Conservation (phyloP, 768 basidiomycete species). For the Panaeolus cyanescens region DNA sequence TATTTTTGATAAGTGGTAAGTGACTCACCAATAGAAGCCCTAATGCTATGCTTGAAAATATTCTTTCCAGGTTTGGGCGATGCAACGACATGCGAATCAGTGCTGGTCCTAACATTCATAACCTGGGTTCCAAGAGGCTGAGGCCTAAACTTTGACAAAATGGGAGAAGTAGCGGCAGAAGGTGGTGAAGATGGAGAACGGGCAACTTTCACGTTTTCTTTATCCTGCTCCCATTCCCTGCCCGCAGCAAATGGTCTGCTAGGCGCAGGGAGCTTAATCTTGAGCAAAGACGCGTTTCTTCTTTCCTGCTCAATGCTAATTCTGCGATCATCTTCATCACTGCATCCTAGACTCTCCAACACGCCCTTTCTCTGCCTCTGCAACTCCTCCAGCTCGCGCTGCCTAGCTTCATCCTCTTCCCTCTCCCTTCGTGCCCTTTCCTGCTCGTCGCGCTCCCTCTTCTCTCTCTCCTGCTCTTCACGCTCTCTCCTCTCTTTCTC, state of each 20-base stretch:
- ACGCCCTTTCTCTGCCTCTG: slow-evolving; percentile 4
- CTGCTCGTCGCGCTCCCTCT: slow-evolving; percentile 1
- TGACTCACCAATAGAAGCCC: slow-evolving; percentile 68
- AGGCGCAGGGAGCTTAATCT: slow-evolving; percentile 17
- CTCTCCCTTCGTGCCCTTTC: slow-evolving; percentile 9
- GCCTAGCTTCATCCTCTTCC: slow-evolving; percentile 10
- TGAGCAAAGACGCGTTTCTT: slow-evolving; percentile 16
- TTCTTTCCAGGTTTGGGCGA: slow-evolving; percentile 19
- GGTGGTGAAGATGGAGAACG: slow-evolving; percentile 2
- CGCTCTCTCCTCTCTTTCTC: slow-evolving; percentile 26
- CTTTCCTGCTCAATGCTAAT: slow-evolving; percentile 7
- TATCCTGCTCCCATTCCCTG: slow-evolving; percentile 18
- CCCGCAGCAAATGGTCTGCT: neutral
- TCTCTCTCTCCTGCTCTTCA: slow-evolving; percentile 18
- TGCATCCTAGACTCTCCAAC: neutral
- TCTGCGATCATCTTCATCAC: neutral
- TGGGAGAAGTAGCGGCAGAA: slow-evolving; percentile 22
- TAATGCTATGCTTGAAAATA: slow-evolving; percentile 69
- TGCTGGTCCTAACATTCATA: neutral
- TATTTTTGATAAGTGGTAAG: neutral
- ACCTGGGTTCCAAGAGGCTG: slow-evolving; percentile 27
- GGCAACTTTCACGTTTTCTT: slow-evolving; percentile 21
- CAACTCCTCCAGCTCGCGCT: slow-evolving; percentile 2
- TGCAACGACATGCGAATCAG: neutral
- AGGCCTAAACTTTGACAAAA: slow-evolving; percentile 27